Percentiles rank a stretch among this genome's conserved stretches.
Conservation (phyloP, 257 asterid genomes). For the Solanum okadae region DNA sequence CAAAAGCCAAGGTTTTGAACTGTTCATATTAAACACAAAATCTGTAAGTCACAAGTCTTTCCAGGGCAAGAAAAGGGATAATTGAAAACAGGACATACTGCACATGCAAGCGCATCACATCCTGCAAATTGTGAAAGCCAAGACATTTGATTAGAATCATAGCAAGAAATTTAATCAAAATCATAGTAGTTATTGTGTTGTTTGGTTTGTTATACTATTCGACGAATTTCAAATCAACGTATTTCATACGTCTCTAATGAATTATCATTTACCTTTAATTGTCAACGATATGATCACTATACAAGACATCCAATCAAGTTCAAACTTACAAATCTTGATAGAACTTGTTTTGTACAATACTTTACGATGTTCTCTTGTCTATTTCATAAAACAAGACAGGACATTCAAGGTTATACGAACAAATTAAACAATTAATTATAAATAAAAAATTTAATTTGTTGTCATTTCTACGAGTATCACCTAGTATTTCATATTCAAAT, state of each 20-base stretch:
- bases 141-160: conserved; percentile 6
- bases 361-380: background rate
- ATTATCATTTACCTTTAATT: no score
- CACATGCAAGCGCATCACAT: conserved; percentile 92
- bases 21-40: conserved; percentile 13
- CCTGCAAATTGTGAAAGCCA: conserved; percentile 37
- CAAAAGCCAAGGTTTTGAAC: conserved; percentile 83
- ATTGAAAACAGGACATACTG: conserved; percentile 45
- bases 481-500: no score
- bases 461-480: no score
- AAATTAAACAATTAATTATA: no score
- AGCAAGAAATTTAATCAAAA: background rate
- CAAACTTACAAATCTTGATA: background rate
- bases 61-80: conserved; percentile 1
- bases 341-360: background rate
- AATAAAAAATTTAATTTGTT: no score
- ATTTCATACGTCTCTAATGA: background rate
- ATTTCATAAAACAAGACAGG: background rate
- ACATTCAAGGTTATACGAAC: background rate
- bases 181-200: background rate
- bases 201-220: no score
- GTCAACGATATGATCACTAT: no score
- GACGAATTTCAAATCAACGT: no score
- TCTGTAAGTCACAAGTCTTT: conserved; percentile 1
- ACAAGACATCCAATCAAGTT: background rate